Evolutionary conservation across 2,329 filamentous ascomycete genomes (phyloP), one percentile per base, ranked within the genome.

Genomic region (Curvularia spicifera): DNA sequence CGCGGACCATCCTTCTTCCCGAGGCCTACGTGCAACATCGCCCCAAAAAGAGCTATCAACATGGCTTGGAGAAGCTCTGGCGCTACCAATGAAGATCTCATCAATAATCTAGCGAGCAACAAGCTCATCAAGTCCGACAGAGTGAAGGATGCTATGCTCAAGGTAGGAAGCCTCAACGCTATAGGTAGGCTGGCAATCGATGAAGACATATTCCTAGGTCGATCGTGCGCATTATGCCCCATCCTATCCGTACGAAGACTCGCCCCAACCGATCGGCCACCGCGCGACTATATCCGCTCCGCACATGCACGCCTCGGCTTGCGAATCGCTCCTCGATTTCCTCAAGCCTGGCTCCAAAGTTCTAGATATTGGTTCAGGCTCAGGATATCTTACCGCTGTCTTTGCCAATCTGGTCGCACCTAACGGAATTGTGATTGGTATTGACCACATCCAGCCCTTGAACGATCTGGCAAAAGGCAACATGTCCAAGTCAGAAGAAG

Each of bases 21-120:
- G 42, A 33, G 44, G 2, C n/a, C n/a, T 35, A 9, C 26, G 24
- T 15, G 8, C 28, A 22, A 7, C 18, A 26, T 18, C 12, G 18
- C 29, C 26, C 22, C 55, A 15, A 53, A 39, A 4, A 55, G 60
- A 63, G 24, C 49, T 12, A 54, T 65, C 65, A 83, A 62, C 59
- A 98, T 99, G 95, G 93, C 94, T 59, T 99, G 95, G 95, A 86
- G 87, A 66, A 92, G 90, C 76, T 90, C 89, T 6, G 94, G 92
- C 59, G 79, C 79, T 4, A 86, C 87, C 28, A 97, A 98, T 76
- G 78, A 79, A 40, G 87, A 88, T 56, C 83, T 99, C 48, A 82
- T 98, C 61, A 84, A 89, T 66, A 97, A 97, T 74, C 83, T 99
- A 56, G 88, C 82, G 74, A 82, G 79, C 40, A 86, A 90, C 68